Percentiles rank a stretch among this genome's conserved stretches.
Evolutionary conservation across 768 basidiomycete species (phyloP).

Genomic region (Butyriboletus loyo): DNA sequence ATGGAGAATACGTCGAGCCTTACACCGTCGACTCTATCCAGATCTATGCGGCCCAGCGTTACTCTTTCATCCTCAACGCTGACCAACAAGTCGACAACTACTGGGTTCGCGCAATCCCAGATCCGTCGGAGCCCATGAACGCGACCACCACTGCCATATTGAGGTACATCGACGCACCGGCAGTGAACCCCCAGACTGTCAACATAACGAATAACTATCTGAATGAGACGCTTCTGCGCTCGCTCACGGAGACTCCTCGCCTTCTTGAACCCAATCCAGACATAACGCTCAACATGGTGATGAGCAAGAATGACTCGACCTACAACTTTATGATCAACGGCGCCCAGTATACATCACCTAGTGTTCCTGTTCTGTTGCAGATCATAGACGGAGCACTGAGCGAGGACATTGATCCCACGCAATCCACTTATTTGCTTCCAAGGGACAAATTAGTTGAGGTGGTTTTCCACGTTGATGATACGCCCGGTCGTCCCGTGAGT

Average conservation of each 20-base stretch:
- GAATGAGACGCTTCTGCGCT: conserved; percentile 16
- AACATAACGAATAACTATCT: conserved; percentile 3
- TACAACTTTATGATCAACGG: conserved; percentile 14
- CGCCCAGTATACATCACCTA: conserved; percentile 11
- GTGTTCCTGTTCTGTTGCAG: conserved; percentile 17
- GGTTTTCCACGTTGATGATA: conserved; percentile 7
- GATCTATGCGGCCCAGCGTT: conserved; percentile 41
- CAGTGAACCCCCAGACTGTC: conserved; percentile 6
- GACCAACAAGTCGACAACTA: conserved; percentile 41
- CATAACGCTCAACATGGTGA: conserved; percentile 15
- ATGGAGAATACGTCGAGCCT: conserved; percentile 39
- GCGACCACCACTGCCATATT: conserved; percentile 14
- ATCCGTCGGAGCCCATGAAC: neutral
- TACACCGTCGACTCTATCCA: conserved; percentile 38
- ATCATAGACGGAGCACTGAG: conserved; percentile 21
- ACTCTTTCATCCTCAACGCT: conserved; percentile 44
- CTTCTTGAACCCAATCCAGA: conserved; percentile 17
- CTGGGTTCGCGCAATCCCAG: conserved; percentile 21
- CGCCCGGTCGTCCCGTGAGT: conserved; percentile 31
- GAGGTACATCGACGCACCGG: conserved; percentile 15
- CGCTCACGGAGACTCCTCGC: conserved; percentile 11
- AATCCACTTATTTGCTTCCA: conserved; percentile 15
- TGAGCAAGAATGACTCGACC: conserved; percentile 5
- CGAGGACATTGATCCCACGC: neutral
- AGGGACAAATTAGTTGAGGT: conserved; percentile 17